Conservation (phyloP, 2,329 filamentous ascomycete genomes). For the Epichloe aotearoae region DNA sequence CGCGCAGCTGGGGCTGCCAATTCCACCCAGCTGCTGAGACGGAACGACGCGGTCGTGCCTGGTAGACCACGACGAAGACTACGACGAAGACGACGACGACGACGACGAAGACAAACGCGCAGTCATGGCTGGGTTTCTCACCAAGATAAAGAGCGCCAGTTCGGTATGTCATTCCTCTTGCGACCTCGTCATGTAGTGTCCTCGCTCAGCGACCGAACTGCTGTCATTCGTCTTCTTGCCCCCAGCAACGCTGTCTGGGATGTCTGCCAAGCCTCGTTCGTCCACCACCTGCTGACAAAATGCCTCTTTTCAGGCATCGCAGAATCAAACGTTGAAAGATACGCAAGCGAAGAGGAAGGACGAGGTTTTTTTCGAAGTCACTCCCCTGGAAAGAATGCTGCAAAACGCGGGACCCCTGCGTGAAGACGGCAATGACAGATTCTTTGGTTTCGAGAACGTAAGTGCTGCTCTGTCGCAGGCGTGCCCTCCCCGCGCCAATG, state of each 20-base stretch:
- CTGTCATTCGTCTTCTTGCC: not conserved
- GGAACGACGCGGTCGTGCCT: constrained; percentile 1
- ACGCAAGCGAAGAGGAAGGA: constrained; percentile 41
- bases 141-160: constrained; percentile 42
- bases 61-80: not conserved
- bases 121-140: constrained; percentile 44
- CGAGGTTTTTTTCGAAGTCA: constrained; percentile 43
- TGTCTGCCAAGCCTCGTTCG: constrained; percentile 7
- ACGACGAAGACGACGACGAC: not conserved
- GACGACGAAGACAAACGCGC: constrained; percentile 1
- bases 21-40: constrained; percentile 9
- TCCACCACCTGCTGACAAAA: constrained; percentile 18
- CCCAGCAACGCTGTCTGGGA: not conserved
- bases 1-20: constrained; percentile 22
- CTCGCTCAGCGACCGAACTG: not conserved
- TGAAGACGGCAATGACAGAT: constrained; percentile 88
- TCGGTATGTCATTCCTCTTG: constrained; percentile 30
- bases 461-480: constrained; percentile 22
- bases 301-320: constrained; percentile 26
- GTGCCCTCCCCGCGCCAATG: not conserved
- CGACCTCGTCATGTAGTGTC: too few relatives aligned
- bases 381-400: constrained; percentile 61
- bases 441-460: constrained; percentile 97
- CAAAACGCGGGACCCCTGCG: constrained; percentile 68
- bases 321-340: constrained; percentile 31